These are phyloP conservation scores for Metschnikowia santaceciliae DNA, from an alignment of 805 yeast genomes.

Conservation along the genomic window DNA sequence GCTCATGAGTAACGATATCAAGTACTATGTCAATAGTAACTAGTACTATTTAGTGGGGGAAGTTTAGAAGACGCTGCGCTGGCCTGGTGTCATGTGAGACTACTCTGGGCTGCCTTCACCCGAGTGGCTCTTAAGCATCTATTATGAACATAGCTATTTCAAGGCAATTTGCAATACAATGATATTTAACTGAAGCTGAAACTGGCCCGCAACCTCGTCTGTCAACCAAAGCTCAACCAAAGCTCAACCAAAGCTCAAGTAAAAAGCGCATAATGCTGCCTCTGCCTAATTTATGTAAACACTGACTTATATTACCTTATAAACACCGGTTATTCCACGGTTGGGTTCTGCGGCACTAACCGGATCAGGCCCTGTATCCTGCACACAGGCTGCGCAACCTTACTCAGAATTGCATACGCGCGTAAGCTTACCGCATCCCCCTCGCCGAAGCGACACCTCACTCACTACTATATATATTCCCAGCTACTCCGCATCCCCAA, in stretches of 20 bases:
- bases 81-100: slow-evolving; percentile 4
- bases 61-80: slow-evolving; percentile 1
- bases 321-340: no score
- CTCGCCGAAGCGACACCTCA: slow-evolving; percentile 7
- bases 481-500: slow-evolving; percentile 2
- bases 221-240: no score
- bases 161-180: background rate
- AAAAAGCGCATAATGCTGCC: no score
- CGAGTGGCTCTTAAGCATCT: background rate
- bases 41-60: background rate
- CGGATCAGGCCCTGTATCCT: background rate
- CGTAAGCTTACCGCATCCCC: slow-evolving; percentile 4
- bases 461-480: background rate
- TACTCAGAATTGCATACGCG: background rate
- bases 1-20: slow-evolving; percentile 34
- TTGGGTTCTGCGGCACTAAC: no score
- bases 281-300: no score
- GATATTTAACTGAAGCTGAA: background rate
- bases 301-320: no score
- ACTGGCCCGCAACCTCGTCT: no score
- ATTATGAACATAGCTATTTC: background rate
- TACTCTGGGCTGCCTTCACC: background rate
- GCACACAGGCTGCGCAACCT: background rate
- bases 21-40: slow-evolving; percentile 27
- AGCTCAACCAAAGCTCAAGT: no score